A percentile compares a stretch with the other conserved stretches of the same genome.
phyloP scores from a whole-genome alignment of 441 rosid species.

The Macaranga tanarius region DNA sequence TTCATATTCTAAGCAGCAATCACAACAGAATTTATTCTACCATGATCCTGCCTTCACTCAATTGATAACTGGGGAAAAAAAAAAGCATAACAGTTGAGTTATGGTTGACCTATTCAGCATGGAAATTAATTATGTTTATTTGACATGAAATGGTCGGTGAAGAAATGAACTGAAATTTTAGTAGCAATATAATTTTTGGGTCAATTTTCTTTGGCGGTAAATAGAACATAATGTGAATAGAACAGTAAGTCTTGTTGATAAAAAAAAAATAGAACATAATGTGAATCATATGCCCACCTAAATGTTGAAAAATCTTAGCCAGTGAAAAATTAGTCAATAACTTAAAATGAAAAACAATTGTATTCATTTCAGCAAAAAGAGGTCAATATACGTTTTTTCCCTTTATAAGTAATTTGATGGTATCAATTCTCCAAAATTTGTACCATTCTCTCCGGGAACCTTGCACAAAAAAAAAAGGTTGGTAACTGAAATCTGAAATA shows the following conservation, averaged over 20 bases:
- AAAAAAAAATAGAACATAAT: background rate
- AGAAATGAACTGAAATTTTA: background rate
- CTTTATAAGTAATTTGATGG: too few species aligned
- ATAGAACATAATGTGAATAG: background rate
- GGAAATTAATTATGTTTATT: background rate
- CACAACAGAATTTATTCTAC: too few species aligned
- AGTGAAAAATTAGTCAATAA: background rate
- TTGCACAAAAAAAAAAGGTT: too few species aligned
- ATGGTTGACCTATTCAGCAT: background rate
- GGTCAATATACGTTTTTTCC: too few species aligned
- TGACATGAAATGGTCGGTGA: conserved; percentile 6
- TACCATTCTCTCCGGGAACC: too few species aligned
- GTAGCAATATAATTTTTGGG: background rate
- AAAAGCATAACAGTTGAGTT: too few species aligned
- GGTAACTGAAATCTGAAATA: background rate
- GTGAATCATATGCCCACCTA: background rate
- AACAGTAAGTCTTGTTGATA: too few species aligned
- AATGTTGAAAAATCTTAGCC: background rate
- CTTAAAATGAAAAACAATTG: too few species aligned
- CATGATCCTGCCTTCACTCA: too few species aligned
- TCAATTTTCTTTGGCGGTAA: background rate
- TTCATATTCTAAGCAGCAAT: too few species aligned
- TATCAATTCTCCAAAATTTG: background rate
- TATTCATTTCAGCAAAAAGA: too few species aligned
- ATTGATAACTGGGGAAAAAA: too few species aligned